Evolutionary conservation across 805 yeast genomes (phyloP).

Genomic region (Saccharomycopsis synnaedendra): DNA sequence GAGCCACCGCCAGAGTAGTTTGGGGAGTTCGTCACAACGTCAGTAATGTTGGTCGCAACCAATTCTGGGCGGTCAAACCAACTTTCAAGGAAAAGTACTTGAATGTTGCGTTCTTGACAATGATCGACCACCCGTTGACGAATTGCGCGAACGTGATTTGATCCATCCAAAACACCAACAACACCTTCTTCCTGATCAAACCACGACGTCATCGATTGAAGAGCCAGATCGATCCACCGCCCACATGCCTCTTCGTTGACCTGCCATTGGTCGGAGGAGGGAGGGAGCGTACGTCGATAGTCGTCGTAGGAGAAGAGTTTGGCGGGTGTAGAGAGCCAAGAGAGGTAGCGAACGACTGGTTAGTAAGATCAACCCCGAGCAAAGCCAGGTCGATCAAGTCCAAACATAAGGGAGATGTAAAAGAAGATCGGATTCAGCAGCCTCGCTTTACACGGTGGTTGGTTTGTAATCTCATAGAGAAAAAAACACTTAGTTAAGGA

Average conservation of each 20-base stretch:
- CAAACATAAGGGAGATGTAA: not conserved
- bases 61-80: constrained; percentile 78
- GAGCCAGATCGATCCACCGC: constrained; percentile 46
- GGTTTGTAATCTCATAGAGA: too few species aligned
- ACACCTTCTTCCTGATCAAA: constrained; percentile 67
- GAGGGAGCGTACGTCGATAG: constrained; percentile 58
- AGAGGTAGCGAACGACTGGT: constrained; percentile 70
- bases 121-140: constrained; percentile 52
- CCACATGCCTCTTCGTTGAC: constrained; percentile 24
- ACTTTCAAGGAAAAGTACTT: constrained; percentile 88
- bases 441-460: too few species aligned
- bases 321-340: constrained; percentile 85
- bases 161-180: constrained; percentile 91
- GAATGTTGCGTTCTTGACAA: constrained; percentile 55
- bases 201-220: constrained; percentile 79
- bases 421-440: not conserved
- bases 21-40: constrained; percentile 80
- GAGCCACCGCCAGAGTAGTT: constrained; percentile 64
- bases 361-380: not conserved
- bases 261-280: constrained; percentile 53
- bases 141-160: constrained; percentile 70
- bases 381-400: too few species aligned
- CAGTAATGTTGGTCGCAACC: constrained; percentile 68
- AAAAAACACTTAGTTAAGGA: too few species aligned
- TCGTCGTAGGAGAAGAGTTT: constrained; percentile 84